Base-by-base conservation (phyloP, 305 asterid genomes). In the Fraxinus platypoda region DNA sequence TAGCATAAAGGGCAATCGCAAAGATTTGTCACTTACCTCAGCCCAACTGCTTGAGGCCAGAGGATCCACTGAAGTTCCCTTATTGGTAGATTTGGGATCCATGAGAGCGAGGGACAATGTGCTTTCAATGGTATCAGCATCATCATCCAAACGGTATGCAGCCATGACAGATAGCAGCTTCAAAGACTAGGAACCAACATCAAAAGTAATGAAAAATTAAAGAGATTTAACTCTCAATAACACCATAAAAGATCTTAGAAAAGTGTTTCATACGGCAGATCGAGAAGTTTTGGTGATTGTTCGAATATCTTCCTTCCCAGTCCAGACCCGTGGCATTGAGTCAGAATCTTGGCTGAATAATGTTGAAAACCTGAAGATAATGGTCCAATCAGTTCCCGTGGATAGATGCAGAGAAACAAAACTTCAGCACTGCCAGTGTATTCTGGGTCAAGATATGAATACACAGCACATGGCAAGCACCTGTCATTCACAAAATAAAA, bases 11-110 rank as follows among this genome's bases (percentile, higher is more conserved):
- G 70, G 30, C 3, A 21, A 21, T 64, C 6, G 7, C 73, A 8
- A 26, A 26, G 7, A 64, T 25, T 26, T 26, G 15, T 64, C 73
- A 64, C 26, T 64, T 89, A 97, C 99, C 98, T 92, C 95, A 30
- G 94, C 93, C 99, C 99, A 97, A 81, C 91, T 91, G 90, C 98
- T 97, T 38, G 99, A 93, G 80, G 99, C 98, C 79, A 97, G 96
- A 87, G 96, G 95, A 81, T 97, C 99, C 82, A 81, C 79, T 78
- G 94, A 84, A 79, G 86, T 76, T 87, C 94, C 85, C 86, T 89
- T 91, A 77, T 87, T 86, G 80, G 93, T 75, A 72, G 92, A 71
- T 82, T 88, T 91, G 74, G 94, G 88, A 81, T 92, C 97, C 84
- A 95, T 83, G 43, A 97, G 90, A 83, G 98, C 96, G 85, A 94